Conservation (phyloP, 2,329 filamentous ascomycete species). For the Fusarium piperis region DNA sequence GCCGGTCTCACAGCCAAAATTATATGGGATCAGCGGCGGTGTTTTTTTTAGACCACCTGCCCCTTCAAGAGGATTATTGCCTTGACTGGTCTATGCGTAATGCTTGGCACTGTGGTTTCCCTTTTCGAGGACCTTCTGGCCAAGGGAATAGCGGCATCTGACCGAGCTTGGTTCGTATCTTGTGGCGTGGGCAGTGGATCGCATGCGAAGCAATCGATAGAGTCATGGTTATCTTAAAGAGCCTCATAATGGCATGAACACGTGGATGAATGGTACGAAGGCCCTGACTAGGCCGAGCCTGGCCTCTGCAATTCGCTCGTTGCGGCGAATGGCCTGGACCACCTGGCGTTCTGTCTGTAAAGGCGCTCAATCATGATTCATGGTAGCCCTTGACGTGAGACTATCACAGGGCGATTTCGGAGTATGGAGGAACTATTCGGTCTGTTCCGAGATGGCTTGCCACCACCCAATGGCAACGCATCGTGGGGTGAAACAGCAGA, state of each 20-base stretch:
- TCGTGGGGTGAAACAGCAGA: not conserved
- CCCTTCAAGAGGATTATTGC: no score
- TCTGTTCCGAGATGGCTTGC: not conserved
- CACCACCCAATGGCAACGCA: not conserved
- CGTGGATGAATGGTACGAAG: not conserved
- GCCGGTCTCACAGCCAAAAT: no score
- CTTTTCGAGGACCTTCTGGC: not conserved
- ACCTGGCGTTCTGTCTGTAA: not conserved
- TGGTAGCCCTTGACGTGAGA: not conserved
- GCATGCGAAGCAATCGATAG: not conserved
- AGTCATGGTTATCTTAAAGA: not conserved
- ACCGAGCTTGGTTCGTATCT: not conserved
- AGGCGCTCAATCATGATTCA: not conserved
- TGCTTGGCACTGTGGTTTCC: not conserved
- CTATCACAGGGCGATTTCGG: not conserved
- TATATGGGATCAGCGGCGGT: no score
- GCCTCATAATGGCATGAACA: not conserved
- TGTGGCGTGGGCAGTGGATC: not conserved
- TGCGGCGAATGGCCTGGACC: not conserved
- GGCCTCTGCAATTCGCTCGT: not conserved
- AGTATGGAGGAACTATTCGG: not conserved
- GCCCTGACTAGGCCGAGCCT: not conserved
- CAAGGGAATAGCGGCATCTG: not conserved
- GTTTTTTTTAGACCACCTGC: no score
- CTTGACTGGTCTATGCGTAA: not conserved